Base-by-base conservation (phyloP, 306 rosid genomes). In the Mimosa pudica region DNA sequence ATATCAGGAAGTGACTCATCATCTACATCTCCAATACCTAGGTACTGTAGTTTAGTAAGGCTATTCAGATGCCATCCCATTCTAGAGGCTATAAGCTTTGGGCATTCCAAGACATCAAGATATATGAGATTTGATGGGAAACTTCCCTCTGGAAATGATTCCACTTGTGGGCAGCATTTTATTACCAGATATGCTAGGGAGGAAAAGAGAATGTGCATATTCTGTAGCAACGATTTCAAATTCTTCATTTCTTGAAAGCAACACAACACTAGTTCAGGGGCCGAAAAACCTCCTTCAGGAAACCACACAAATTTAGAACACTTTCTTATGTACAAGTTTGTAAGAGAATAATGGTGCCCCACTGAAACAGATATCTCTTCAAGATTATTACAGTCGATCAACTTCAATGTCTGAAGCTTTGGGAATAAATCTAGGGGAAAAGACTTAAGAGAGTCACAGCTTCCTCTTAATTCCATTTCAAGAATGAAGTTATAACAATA, bases 361-460 rank as follows among this genome's bases (percentile, higher is more conserved):
- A 51, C 33, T 12, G 54, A 9, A 3, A 38, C 1, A 4, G 68
- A 77, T 7, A 77, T 3, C 0, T 2, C 38, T 5, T 24, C 46
- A 68, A 77, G 75, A 77, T 77, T 52, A 6, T 30, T 41, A 68
- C 81, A 77, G 6, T 7, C 18, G 0, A 7, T 1, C 74, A 77
- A 51, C 1, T 20, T 6, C 18, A 77, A 18, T 1, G 0, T 1
- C 4, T 67, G 64, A 54, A 77, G 69, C 18, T 24, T 77, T 0
- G 81, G 81, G 45, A 77, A 67, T 2, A 69, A 68, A 36, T 54
- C 68, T 0, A 77, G 32, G 0, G 81, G 75, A 0, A 77, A 77
- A 41, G 35, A 3, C n/a, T 1, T 6, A 0, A 77, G 47, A 20
- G 81, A 67, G 38, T 68, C 4, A 6, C 74, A 77, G 2, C 81